Percentiles rank a stretch among this genome's conserved stretches.
Conservation (phyloP, 306 rosid species). For the Trichosanthes truncata region DNA sequence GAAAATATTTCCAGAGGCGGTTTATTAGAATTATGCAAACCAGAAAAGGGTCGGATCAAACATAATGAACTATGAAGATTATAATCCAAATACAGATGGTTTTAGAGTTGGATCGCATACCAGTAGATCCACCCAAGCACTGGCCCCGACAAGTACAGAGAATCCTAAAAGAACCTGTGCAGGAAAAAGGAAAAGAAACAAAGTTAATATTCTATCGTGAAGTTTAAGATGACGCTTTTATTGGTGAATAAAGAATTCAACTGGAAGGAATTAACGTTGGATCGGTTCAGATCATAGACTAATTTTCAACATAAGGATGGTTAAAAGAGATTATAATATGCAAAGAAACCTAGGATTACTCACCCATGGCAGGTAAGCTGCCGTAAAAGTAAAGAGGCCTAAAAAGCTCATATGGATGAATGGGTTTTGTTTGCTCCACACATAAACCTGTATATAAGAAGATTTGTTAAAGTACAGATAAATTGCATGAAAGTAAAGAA, state of each 20-base stretch:
- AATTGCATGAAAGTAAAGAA: background rate
- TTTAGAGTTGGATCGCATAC: constrained; percentile 25
- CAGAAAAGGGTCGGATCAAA: background rate
- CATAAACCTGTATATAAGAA: constrained; percentile 59
- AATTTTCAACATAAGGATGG: constrained; percentile 7
- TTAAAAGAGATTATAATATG: background rate
- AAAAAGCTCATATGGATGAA: constrained; percentile 93
- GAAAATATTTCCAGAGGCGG: background rate
- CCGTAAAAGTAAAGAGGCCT: constrained; percentile 89
- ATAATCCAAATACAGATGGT: background rate
- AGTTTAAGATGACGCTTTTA: background rate
- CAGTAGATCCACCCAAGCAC: constrained; percentile 97
- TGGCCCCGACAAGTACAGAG: constrained; percentile 93
- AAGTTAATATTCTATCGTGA: background rate
- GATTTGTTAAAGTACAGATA: constrained; percentile 4
- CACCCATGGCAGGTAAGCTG: constrained; percentile 98
- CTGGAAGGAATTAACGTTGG: background rate
- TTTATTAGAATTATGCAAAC: background rate
- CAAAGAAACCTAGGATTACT: constrained; percentile 19
- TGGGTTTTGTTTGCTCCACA: constrained; percentile 98
- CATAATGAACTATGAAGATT: background rate
- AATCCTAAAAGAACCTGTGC: constrained; percentile 79
- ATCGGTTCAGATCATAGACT: background rate
- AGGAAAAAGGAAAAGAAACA: background rate
- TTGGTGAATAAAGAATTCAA: background rate